These are phyloP conservation scores for Lactarius hengduanensis DNA, from an alignment of 768 basidiomycete genomes.

Conservation along the genomic window DNA sequence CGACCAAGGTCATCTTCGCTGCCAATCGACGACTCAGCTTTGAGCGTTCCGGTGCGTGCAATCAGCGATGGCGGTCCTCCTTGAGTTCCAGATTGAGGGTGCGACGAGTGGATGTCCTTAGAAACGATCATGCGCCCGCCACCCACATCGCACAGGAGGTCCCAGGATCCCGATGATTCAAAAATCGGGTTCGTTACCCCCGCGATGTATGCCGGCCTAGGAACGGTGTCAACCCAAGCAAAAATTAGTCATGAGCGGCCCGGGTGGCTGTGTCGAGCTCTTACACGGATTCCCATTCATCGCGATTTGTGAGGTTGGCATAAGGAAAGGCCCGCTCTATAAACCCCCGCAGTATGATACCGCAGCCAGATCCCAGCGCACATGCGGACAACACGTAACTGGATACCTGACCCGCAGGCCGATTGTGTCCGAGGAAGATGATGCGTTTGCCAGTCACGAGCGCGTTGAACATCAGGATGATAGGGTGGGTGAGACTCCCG, in stretches of 20 bases:
- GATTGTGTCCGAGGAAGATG: slow-evolving; percentile 87
- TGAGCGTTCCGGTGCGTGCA: slow-evolving; percentile 58
- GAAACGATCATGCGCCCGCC: slow-evolving; percentile 83
- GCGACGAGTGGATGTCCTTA: slow-evolving; percentile 68
- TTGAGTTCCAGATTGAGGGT: slow-evolving; percentile 40
- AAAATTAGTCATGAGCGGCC: neutral
- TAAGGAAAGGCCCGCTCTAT: slow-evolving; percentile 94
- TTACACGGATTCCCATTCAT: slow-evolving; percentile 88
- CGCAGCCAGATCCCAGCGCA: slow-evolving; percentile 89
- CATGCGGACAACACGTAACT: slow-evolving; percentile 92
- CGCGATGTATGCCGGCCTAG: slow-evolving; percentile 88
- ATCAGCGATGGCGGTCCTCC: slow-evolving; percentile 42
- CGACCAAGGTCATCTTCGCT: slow-evolving; percentile 75
- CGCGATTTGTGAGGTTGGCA: slow-evolving; percentile 82
- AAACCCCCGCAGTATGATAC: slow-evolving; percentile 78
- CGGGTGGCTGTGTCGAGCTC: slow-evolving; percentile 34
- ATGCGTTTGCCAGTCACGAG: slow-evolving; percentile 92
- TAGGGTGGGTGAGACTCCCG: slow-evolving; percentile 86
- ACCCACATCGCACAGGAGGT: slow-evolving; percentile 89
- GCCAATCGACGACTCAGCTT: slow-evolving; percentile 58
- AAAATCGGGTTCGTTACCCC: slow-evolving; percentile 98
- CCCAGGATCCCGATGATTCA: slow-evolving; percentile 85
- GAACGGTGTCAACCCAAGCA: slow-evolving; percentile 9
- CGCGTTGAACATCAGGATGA: slow-evolving; percentile 95
- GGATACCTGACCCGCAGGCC: slow-evolving; percentile 88